Base-by-base conservation (phyloP, 257 asterid genomes). In the Lithospermum erythrorhizon region DNA sequence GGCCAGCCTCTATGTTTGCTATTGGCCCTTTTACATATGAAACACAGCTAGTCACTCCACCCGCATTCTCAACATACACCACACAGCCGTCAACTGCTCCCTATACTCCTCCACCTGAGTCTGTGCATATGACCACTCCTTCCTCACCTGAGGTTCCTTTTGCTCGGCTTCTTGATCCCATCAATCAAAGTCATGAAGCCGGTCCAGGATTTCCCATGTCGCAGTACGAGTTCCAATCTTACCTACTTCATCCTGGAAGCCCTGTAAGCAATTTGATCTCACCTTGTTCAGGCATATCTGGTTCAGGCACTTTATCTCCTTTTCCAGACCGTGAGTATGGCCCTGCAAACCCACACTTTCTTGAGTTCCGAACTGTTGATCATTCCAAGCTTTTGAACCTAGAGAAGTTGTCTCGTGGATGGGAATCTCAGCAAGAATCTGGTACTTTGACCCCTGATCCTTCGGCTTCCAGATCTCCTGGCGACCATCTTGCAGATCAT, bases 71-170 rank as follows among this genome's bases (percentile, higher is more conserved):
- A 20, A 84, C 90, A 41, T 86, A 78, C 81, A 86, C 91, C 27
- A 88, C 98, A 0, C 95, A 91, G 71, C 97, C 98, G 37, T 91
- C 98, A 8, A 88, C 95, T 21, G 98, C 98, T 58, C 95, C 98
- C 37, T 86, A 76, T 55, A 91, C 98, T 23, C 97, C 98, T 66
- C 98, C 98, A n/a, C 90, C 95, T 0, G 98, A 91, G 75, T 82
- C 88, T 1, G 78, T 77, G 68, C 96, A 84, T 73, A 57, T 86
- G 78, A 91, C 98, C 2, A 83, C 89, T 30, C 98, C 98, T 61
- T 86, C 97, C 62, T 91, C 98, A 24, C 98, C 98, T 4, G 97
- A 91, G 82, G 98, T 91, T 41, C 98, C 98, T 10, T 91, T 91
- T 71, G 98, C 98, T 11, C 74, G 83, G 63, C 90, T 91, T 67